Conservation (phyloP, 2,329 filamentous ascomycete genomes). For the Sporothrix brunneoviolacea region DNA sequence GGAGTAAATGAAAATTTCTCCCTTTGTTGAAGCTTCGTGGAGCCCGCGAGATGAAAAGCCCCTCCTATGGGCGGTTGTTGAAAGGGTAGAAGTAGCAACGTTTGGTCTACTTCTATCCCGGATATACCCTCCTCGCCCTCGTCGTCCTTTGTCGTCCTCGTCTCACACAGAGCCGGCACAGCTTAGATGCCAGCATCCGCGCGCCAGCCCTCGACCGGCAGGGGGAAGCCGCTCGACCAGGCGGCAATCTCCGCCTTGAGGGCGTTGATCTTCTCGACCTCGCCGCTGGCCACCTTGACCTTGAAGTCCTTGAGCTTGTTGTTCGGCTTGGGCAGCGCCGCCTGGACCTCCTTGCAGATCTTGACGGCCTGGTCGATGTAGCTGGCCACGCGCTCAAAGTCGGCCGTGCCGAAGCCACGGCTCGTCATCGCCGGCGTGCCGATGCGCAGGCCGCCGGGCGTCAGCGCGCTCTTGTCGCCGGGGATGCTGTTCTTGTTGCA, state of each 20-base stretch:
- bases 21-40: background rate
- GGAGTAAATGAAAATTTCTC: no score
- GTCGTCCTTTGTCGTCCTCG: background rate
- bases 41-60: no score
- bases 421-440: slow-evolving; percentile 96
- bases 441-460: slow-evolving; percentile 89
- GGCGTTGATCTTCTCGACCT: slow-evolving; percentile 72
- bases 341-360: slow-evolving; percentile 84
- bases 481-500: slow-evolving; percentile 99
- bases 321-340: slow-evolving; percentile 80
- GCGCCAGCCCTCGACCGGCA: slow-evolving; percentile 74
- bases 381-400: slow-evolving; percentile 81
- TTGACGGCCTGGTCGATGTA: slow-evolving; percentile 90
- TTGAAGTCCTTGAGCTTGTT: slow-evolving; percentile 99
- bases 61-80: background rate
- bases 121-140: background rate
- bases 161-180: background rate
- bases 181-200: slow-evolving; percentile 50
- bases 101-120: no score
- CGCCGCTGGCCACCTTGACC: slow-evolving; percentile 74
- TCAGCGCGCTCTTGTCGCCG: slow-evolving; percentile 94
- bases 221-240: slow-evolving; percentile 87
- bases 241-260: slow-evolving; percentile 82
- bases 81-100: background rate
- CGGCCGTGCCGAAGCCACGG: slow-evolving; percentile 83